Conservation (phyloP, 106 monocot genomes). For the Phalaenopsis equestris region DNA sequence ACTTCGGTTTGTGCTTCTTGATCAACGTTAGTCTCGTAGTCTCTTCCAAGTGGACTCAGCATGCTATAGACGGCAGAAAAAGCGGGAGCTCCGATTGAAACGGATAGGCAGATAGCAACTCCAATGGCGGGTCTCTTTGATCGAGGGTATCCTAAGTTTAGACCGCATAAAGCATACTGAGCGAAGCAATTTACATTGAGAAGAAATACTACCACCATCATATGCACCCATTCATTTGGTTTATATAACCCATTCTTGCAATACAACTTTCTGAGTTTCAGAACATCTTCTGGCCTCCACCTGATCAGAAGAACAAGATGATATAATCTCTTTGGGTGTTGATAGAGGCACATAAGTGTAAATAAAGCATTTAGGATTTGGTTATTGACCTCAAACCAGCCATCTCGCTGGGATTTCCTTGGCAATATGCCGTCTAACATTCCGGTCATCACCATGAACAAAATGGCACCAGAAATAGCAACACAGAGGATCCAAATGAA, state of each 20-base stretch:
- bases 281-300: slow-evolving; percentile 49
- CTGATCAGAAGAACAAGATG: slow-evolving; percentile 59
- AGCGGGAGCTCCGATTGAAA: slow-evolving; percentile 57
- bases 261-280: slow-evolving; percentile 53
- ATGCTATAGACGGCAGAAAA: slow-evolving; percentile 60
- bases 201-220: slow-evolving; percentile 69
- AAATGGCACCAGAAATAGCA: slow-evolving; percentile 64
- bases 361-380: slow-evolving; percentile 81
- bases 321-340: slow-evolving; percentile 58
- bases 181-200: slow-evolving; percentile 79
- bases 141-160: slow-evolving; percentile 62
- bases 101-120: slow-evolving; percentile 52
- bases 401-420: slow-evolving; percentile 54
- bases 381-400: slow-evolving; percentile 89
- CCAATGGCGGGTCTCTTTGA: slow-evolving; percentile 56
- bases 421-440: slow-evolving; percentile 63
- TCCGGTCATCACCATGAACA: slow-evolving; percentile 82
- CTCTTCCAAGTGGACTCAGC: slow-evolving; percentile 71
- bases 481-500: slow-evolving; percentile 71
- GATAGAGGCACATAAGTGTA: slow-evolving; percentile 85
- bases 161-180: slow-evolving; percentile 75
- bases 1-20: slow-evolving; percentile 22
- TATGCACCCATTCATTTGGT: slow-evolving; percentile 74
- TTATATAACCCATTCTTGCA: slow-evolving; percentile 80
- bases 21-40: slow-evolving; percentile 44